Evolutionary conservation across 345 rosid species (phyloP).

Genomic region (Eucalyptus paniculata): DNA sequence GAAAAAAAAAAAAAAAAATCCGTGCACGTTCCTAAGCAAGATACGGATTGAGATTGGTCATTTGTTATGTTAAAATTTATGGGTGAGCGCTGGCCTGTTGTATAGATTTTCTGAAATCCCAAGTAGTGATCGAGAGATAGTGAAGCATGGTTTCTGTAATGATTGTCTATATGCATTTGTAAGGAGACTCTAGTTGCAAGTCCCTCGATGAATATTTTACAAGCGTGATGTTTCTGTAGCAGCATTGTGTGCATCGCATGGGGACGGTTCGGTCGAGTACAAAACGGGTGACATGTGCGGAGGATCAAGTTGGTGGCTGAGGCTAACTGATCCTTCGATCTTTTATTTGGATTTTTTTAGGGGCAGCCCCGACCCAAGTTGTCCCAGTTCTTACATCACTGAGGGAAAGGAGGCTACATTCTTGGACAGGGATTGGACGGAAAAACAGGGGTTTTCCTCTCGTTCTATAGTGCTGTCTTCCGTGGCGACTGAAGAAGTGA

Average conservation of each 20-base stretch:
- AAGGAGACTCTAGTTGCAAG: neutral
- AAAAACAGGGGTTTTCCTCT: neutral
- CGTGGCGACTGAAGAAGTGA: neutral
- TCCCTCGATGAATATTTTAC: neutral
- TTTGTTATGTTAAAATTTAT: neutral
- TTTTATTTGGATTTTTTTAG: neutral
- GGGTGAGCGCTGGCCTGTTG: neutral
- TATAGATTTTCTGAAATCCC: neutral
- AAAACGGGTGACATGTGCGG: constrained; percentile 8
- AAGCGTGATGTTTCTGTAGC: neutral
- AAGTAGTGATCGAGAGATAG: neutral
- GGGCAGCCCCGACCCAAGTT: neutral
- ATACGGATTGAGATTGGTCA: neutral
- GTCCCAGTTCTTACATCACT: constrained; percentile 15
- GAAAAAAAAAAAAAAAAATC: neutral
- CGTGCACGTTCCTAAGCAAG: neutral
- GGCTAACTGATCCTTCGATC: constrained; percentile 3
- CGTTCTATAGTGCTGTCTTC: neutral
- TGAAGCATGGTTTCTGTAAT: neutral
- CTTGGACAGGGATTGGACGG: neutral
- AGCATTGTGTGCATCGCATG: neutral
- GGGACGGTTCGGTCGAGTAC: neutral
- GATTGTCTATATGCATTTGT: neutral
- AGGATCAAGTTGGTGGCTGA: constrained; percentile 34
- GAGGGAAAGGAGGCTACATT: neutral